Base-by-base conservation (phyloP, 768 basidiomycete genomes). In the Naematelia encephala region DNA sequence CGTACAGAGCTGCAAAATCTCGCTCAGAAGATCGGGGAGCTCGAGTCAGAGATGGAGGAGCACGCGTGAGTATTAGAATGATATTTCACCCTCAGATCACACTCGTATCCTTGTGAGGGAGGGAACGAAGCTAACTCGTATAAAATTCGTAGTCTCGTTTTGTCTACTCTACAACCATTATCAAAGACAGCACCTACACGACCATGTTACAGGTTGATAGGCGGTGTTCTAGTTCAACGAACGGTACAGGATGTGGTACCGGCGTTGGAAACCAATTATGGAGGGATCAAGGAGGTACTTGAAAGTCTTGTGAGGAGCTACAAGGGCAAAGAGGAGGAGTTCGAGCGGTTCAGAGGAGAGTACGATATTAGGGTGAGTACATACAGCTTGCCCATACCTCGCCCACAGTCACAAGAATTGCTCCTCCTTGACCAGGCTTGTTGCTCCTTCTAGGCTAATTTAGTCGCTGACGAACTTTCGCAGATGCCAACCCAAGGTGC, bases 181-280 rank as follows among this genome's bases (percentile, higher is more conserved):
- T 79, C 91, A 39, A 81, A 80, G n/a, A 84, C 85, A 59, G 89
- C 93, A 59, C 92, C 94, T 16, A 83, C 86, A 77, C 86, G 96
- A 57, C 92, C 91, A 80, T 98, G 96, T 78, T 99, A 97, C 80
- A 86, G 94, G 54, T 82, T 98, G 66, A 88, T 99, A 63, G 96
- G 96, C 4, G 94, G 94, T 26, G 87, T 96, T 4, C 83, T 99
- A 14, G 94, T 98, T 26, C 92, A 98, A 75, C 83, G 93, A 48
- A 97, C 93, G 1, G 96, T 98, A 47, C 86, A 88, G 73, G 94
- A 98, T 66, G 90, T 98, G 51, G 86, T 89, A 34, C 94, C 96
- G 34, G 86, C 88, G 26, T 79, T 99, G 45, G 84, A 89, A 76
- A 90, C 87, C n/a, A 97, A 69, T 53, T 68, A 62, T 30, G 46